Evolutionary conservation across 495 filamentous ascomycete genomes (phyloP).

Genomic region (Gamarada debralockiae): DNA sequence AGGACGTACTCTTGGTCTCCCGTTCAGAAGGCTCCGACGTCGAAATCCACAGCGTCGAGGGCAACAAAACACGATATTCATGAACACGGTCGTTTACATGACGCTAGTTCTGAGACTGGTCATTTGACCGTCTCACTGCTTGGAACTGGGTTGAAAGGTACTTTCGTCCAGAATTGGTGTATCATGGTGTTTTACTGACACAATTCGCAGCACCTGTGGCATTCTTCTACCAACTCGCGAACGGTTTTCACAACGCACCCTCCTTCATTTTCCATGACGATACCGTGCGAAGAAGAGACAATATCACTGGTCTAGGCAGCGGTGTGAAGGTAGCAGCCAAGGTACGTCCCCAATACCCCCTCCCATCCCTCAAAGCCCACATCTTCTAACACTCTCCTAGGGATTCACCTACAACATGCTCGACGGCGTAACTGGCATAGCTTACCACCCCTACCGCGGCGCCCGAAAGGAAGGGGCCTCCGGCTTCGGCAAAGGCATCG

Average conservation of each 20-base stretch:
- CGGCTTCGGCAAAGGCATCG: conserved; percentile 63
- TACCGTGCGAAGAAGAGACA: conserved; percentile 38
- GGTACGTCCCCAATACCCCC: conserved; percentile 5
- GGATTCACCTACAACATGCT: conserved; percentile 66
- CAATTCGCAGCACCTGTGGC: conserved; percentile 20
- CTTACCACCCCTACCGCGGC: conserved; percentile 61
- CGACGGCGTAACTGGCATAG: conserved; percentile 69
- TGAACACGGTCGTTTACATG: conserved; percentile 19
- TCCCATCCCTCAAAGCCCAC: neutral
- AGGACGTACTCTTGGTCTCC: neutral
- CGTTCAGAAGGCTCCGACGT: neutral
- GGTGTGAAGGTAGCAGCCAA: conserved; percentile 62
- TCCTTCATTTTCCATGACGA: conserved; percentile 14
- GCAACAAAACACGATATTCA: neutral
- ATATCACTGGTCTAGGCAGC: conserved; percentile 64
- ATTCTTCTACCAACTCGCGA: conserved; percentile 29
- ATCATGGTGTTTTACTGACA: neutral
- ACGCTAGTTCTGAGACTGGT: conserved; percentile 19
- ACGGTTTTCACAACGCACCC: conserved; percentile 27
- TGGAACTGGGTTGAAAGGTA: conserved; percentile 17
- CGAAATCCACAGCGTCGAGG: neutral
- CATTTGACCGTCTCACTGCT: conserved; percentile 18
- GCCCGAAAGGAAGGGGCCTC: conserved; percentile 50
- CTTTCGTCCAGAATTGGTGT: neutral
- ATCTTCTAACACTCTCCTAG: neutral